phyloP scores from a whole-genome alignment of 2,329 filamentous ascomycete species.

The Bipolaris bicolor region DNA sequence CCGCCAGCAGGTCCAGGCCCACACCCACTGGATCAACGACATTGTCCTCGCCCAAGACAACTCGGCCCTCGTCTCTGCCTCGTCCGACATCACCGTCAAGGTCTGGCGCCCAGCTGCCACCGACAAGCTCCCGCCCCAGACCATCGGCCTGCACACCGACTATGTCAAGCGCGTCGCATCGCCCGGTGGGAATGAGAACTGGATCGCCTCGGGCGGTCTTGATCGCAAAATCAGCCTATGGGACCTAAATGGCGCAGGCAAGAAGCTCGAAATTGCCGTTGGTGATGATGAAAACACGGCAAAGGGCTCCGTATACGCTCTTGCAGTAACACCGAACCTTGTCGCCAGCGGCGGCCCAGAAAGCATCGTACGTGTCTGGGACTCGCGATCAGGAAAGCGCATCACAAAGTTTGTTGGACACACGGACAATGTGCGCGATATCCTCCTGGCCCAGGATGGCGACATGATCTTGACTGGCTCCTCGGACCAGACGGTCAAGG shows the following conservation, averaged over 20 bases:
- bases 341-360: conserved; percentile 93
- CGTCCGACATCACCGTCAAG: conserved; percentile 92
- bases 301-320: conserved; percentile 94
- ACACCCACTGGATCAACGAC: conserved; percentile 97
- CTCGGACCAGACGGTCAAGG: conserved; percentile 95
- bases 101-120: conserved; percentile 80
- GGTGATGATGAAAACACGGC: conserved; percentile 79
- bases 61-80: conserved; percentile 81
- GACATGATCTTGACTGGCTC: conserved; percentile 94
- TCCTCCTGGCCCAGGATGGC: conserved; percentile 85
- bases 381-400: conserved; percentile 83
- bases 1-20: conserved; percentile 73
- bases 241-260: conserved; percentile 87
- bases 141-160: conserved; percentile 91
- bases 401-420: conserved; percentile 97
- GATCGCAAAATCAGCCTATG: conserved; percentile 92
- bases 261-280: conserved; percentile 85
- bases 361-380: conserved; percentile 90
- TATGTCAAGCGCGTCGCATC: conserved; percentile 95
- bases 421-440: conserved; percentile 90
- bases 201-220: conserved; percentile 92
- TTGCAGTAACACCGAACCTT: conserved; percentile 79
- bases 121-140: conserved; percentile 69
- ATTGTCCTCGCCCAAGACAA: conserved; percentile 81
- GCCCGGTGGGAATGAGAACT: conserved; percentile 72